Conservation (phyloP, 768 basidiomycete species). For the Lactarius psammicola region DNA sequence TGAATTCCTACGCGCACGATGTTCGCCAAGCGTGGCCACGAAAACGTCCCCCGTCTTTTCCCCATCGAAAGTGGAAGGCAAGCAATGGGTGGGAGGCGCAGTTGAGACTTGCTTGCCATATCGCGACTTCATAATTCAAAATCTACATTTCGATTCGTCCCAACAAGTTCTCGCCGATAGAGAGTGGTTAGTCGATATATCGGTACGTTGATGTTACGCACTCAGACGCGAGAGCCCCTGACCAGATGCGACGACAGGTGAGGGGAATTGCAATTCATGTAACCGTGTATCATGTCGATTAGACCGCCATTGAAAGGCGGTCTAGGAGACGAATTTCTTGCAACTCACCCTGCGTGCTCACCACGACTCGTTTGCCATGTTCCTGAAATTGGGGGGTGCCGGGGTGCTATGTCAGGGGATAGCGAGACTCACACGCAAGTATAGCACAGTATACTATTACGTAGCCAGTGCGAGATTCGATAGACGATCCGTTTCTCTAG, state of each 20-base stretch:
- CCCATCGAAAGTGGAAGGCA: neutral
- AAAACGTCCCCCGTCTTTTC: neutral
- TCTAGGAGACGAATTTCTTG: neutral
- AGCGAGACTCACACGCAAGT: neutral
- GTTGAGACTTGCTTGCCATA: slow-evolving; percentile 6
- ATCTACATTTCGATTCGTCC: neutral
- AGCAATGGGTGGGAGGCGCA: slow-evolving; percentile 4
- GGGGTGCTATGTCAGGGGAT: neutral
- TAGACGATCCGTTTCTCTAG: neutral
- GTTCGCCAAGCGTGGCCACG: neutral
- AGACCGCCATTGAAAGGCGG: neutral
- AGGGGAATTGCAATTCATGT: neutral
- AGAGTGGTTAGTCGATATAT: neutral
- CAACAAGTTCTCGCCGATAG: neutral
- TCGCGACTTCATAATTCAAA: neutral
- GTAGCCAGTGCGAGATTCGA: neutral
- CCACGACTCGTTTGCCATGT: neutral
- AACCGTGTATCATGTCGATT: neutral
- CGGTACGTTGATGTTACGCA: neutral
- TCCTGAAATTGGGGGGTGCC: neutral
- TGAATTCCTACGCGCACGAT: slow-evolving; percentile 7
- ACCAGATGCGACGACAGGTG: neutral
- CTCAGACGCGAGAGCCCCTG: neutral
- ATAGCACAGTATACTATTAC: neutral
- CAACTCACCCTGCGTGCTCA: neutral